These are phyloP conservation scores for Hansfordia pulvinata DNA, from an alignment of 2,329 filamentous ascomycete genomes.

Conservation along the genomic window DNA sequence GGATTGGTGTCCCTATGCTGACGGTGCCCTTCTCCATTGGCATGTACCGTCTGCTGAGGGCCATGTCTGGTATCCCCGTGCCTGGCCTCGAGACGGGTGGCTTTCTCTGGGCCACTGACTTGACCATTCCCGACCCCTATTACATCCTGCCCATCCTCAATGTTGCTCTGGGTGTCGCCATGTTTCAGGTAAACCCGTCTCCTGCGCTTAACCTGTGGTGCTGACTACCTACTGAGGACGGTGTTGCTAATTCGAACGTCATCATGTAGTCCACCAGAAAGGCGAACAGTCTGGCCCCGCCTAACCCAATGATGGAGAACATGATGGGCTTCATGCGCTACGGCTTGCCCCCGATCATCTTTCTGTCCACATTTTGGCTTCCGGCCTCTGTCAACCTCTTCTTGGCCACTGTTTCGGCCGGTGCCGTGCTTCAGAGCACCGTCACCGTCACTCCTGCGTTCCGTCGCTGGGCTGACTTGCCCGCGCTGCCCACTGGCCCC, in stretches of 20 bases:
- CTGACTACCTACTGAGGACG: no score
- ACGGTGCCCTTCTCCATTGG: conserved; percentile 62
- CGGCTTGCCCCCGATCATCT: conserved; percentile 27
- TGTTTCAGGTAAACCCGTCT: conserved; percentile 39
- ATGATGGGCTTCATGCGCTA: conserved; percentile 28
- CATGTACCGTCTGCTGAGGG: conserved; percentile 63
- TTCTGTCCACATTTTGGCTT: conserved; percentile 31
- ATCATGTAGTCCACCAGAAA: conserved; percentile 9
- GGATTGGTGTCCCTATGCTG: conserved; percentile 40
- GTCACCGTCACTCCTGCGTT: conserved; percentile 23
- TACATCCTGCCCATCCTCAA: conserved; percentile 58
- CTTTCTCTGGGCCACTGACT: conserved; percentile 64
- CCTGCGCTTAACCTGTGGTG: no score
- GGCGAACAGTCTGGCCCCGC: no score
- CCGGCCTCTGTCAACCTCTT: conserved; percentile 35
- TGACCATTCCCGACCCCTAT: conserved; percentile 65
- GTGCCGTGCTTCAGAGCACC: conserved; percentile 18
- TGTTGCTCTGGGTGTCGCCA: conserved; percentile 38
- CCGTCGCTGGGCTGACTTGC: conserved; percentile 23
- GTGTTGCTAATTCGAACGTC: no score
- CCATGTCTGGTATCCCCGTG: conserved; percentile 67
- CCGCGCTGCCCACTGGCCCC: conserved; percentile 14
- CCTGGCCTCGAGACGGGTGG: conserved; percentile 62
- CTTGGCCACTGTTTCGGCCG: conserved; percentile 24
- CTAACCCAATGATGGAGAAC: conserved; percentile 17